Base-by-base conservation (phyloP, 345 rosid genomes). In the Schrenkiella parvula region DNA sequence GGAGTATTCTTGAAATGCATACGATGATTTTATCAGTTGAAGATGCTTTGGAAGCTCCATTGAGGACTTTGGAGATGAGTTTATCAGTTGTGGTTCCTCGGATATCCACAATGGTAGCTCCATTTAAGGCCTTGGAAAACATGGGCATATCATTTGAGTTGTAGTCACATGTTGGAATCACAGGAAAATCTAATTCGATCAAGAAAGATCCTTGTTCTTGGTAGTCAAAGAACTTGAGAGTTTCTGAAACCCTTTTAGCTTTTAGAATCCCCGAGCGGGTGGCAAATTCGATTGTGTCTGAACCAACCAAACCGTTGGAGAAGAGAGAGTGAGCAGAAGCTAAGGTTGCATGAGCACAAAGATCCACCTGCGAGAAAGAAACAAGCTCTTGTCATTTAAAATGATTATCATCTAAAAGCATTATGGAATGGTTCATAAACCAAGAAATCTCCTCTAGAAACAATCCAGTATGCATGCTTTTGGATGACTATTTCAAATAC, bases 281-380 rank as follows among this genome's bases (percentile, higher is more conserved):
- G 18, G 28, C 71, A 57, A 88, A 90, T 76, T 92, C 88, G 41
- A 92, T 52, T 42, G 15, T 1, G 34, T 38, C 63, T 63, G 66
- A 54, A 59, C 70, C 51, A n/a, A 86, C 84, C 70, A 81, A 74
- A 38, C 81, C 81, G 25, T 71, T 82, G 8, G 89, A 51, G 72
- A 92, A 90, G 34, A 88, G 83, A 8, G 46, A 15, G 43, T 89
- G 89, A 0, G 95, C 82, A 65, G 93, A 84, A 32, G 95, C 96
- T 56, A 92, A 66, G 1, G 96, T 92, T 46, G 87, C 96, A 75
- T 89, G 96, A 19, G 84, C 96, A 44, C 95, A 87, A 4, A 92
- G 82, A 2, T 75, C 23, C 17, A 87, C 75, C 95, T 90, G 81
- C 23, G 0, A 17, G 10, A 38, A 71, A 38, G 14, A 15, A 15